These are phyloP conservation scores for Marvania coccoides DNA, from an alignment of 139 green algal genomes.

Conservation along the genomic window DNA sequence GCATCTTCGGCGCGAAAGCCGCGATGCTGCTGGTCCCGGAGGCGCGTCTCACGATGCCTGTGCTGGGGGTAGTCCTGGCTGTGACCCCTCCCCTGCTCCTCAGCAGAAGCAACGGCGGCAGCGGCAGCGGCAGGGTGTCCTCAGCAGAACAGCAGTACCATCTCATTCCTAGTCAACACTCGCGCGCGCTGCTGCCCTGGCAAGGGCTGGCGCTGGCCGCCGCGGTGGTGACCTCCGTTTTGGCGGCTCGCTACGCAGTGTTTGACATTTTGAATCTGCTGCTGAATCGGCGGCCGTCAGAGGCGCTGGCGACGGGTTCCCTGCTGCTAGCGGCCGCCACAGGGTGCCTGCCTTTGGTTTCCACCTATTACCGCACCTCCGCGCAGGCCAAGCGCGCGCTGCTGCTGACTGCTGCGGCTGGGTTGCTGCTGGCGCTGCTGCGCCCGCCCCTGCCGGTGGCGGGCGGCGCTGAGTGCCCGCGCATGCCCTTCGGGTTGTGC, in stretches of 20 bases:
- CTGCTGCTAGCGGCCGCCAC: slow-evolving; percentile 50
- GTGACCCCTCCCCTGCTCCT: slow-evolving; percentile 50
- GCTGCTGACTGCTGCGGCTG: slow-evolving; percentile 24
- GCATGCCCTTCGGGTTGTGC: slow-evolving; percentile 72
- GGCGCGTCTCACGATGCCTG: slow-evolving; percentile 23
- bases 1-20: slow-evolving; percentile 76
- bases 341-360: slow-evolving; percentile 60
- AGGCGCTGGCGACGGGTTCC: slow-evolving; percentile 71
- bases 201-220: slow-evolving; percentile 46
- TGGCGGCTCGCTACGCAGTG: slow-evolving; percentile 68
- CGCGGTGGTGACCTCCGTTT: slow-evolving; percentile 43
- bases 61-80: slow-evolving; percentile 35
- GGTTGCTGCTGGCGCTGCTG: slow-evolving; percentile 49
- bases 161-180: not conserved
- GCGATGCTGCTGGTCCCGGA: slow-evolving; percentile 81
- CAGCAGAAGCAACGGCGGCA: slow-evolving; percentile 2
- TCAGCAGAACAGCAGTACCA: too few species aligned
- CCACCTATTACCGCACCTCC: slow-evolving; percentile 24
- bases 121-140: not conserved
- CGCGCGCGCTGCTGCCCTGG: slow-evolving; percentile 33
- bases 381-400: slow-evolving; percentile 18
- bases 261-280: slow-evolving; percentile 71
- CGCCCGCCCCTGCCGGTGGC: slow-evolving; percentile 69
- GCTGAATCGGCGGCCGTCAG: slow-evolving; percentile 53
- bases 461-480: slow-evolving; percentile 66